A percentile compares a stretch with the other conserved stretches of the same genome.
Evolutionary conservation across 495 filamentous ascomycete genomes (phyloP).

Genomic region (Astrothelium macrocarpum): DNA sequence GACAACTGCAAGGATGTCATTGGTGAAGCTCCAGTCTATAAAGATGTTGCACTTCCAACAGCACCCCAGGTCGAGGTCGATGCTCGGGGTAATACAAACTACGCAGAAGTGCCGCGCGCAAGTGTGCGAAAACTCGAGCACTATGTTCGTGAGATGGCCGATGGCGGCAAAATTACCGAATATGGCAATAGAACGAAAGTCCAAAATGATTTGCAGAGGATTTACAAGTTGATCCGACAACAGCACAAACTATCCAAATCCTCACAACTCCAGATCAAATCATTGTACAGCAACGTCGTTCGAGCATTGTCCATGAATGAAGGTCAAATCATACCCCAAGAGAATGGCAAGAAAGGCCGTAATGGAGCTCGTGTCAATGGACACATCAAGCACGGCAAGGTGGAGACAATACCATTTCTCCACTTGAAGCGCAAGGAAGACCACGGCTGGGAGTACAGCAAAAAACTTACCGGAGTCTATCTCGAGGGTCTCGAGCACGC

Average conservation of each 20-base stretch:
- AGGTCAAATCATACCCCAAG: conserved; percentile 84
- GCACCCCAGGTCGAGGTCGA: conserved; percentile 86
- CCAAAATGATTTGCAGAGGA: conserved; percentile 82
- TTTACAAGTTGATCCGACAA: conserved; percentile 95
- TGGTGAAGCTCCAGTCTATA: conserved; percentile 72
- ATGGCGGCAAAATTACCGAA: conserved; percentile 94
- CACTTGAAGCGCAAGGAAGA: conserved; percentile 91
- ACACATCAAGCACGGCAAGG: conserved; percentile 65
- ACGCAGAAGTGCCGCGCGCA: conserved; percentile 75
- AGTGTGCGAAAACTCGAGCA: conserved; percentile 96
- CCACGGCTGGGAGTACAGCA: conserved; percentile 98
- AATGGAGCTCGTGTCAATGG: conserved; percentile 49
- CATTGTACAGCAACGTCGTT: conserved; percentile 84
- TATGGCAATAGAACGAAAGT: conserved; percentile 98
- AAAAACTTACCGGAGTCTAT: conserved; percentile 88
- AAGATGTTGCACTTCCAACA: conserved; percentile 88
- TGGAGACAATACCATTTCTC: conserved; percentile 95
- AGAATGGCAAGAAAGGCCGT: conserved; percentile 62
- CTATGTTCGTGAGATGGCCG: conserved; percentile 97
- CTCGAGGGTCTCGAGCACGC: conserved; percentile 84
- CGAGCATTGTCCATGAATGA: conserved; percentile 94
- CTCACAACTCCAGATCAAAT: conserved; percentile 89
- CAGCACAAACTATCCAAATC: conserved; percentile 94
- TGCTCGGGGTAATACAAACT: conserved; percentile 77
- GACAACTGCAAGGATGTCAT: conserved; percentile 96